Percentiles rank a stretch among this genome's conserved stretches.
phyloP scores from a whole-genome alignment of 2,329 filamentous ascomycete species.

The Cladorrhinum sp. region DNA sequence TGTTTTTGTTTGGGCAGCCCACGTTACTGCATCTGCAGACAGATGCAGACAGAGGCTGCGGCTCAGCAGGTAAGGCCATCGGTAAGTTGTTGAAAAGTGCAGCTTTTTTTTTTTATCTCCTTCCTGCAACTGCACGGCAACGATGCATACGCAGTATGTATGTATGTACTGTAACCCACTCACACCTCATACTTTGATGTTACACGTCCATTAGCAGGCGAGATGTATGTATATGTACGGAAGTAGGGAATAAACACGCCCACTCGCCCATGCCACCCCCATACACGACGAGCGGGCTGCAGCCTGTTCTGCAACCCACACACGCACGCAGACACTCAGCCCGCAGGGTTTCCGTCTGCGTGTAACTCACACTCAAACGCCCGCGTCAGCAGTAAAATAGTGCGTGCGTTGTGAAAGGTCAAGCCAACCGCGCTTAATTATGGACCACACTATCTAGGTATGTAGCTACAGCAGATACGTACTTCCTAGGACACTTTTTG shows the following conservation, averaged over 20 bases:
- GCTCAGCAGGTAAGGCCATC: not conserved
- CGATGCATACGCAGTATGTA: not conserved
- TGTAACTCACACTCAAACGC: too few species aligned
- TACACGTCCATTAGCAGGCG: too few species aligned
- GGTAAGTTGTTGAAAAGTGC: not conserved
- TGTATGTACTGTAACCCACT: too few species aligned
- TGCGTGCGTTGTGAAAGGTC: not conserved
- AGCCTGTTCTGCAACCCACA: not conserved
- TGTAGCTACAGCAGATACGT: too few species aligned
- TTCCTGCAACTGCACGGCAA: not conserved
- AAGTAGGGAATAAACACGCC: too few species aligned
- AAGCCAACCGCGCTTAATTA: not conserved
- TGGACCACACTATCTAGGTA: too few species aligned
- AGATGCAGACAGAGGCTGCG: not conserved
- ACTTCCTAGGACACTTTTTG: too few species aligned
- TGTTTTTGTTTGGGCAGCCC: not conserved
- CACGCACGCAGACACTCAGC: not conserved
- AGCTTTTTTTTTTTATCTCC: not conserved
- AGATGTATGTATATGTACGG: not conserved
- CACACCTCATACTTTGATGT: not conserved
- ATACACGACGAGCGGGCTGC: not conserved
- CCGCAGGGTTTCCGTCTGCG: not conserved
- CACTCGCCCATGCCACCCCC: too few species aligned
- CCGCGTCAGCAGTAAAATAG: not conserved
- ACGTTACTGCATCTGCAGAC: not conserved